These are phyloP conservation scores for Botrytis medusae DNA, from an alignment of 2,329 filamentous ascomycete genomes.

Conservation along the genomic window DNA sequence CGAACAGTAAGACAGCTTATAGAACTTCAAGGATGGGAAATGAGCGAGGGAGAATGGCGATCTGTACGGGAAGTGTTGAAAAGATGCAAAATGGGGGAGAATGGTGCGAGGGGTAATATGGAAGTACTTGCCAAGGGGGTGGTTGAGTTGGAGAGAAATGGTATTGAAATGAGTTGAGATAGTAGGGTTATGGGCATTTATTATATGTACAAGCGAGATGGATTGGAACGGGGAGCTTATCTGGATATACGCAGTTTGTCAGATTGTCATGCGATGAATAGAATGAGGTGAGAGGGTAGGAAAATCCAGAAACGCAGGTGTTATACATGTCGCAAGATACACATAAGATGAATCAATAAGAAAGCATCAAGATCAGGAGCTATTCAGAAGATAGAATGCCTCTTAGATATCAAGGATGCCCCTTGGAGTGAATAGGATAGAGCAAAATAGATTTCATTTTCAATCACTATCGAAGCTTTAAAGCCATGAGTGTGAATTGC, in stretches of 20 bases:
- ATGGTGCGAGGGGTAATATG: neutral
- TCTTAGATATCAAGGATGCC: neutral
- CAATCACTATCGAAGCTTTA: neutral
- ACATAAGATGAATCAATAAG: neutral
- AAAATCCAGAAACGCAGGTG: too few species aligned
- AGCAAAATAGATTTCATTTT: neutral
- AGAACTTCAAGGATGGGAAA: constrained; percentile 1
- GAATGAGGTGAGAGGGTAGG: too few species aligned
- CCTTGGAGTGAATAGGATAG: neutral
- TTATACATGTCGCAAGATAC: neutral
- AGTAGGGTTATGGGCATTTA: neutral
- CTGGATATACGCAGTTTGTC: neutral
- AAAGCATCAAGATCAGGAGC: too few species aligned
- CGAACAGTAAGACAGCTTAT: constrained; percentile 10
- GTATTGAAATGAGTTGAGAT: too few species aligned
- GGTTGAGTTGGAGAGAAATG: neutral
- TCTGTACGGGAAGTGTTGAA: neutral
- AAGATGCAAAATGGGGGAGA: neutral
- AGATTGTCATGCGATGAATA: neutral
- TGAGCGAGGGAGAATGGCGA: constrained; percentile 4
- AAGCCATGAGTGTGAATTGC: neutral
- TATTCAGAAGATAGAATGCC: neutral
- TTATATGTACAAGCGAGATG: neutral
- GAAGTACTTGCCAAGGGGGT: neutral
- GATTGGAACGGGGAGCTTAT: neutral